phyloP scores from a whole-genome alignment of 805 yeast genomes.

The Saccharomycopsis javanensis region DNA sequence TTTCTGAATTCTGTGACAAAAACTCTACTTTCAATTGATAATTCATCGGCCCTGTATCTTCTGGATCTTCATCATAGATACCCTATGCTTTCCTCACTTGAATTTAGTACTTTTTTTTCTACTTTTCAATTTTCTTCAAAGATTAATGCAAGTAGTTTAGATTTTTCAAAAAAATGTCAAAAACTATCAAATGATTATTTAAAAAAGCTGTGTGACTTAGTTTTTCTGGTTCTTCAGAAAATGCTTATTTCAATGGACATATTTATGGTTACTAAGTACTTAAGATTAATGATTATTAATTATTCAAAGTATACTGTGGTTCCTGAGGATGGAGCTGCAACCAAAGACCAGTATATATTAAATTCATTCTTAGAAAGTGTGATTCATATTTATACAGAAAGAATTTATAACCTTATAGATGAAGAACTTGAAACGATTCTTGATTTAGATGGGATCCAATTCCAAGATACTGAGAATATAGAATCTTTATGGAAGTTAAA shows the following conservation, averaged over 20 bases:
- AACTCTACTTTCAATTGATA: not conserved
- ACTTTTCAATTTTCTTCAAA: conserved; percentile 1
- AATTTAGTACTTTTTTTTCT: not conserved
- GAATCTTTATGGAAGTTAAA: not conserved
- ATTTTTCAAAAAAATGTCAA: not conserved
- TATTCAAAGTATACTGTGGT: not conserved
- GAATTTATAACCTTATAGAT: not conserved
- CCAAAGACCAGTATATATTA: not conserved
- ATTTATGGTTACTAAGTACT: not conserved
- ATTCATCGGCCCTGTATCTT: not conserved
- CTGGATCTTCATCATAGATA: conserved; percentile 1
- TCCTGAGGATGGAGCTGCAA: not conserved
- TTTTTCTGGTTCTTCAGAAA: not conserved
- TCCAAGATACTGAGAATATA: not conserved
- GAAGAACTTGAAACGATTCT: not conserved
- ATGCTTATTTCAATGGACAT: not conserved
- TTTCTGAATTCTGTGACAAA: not conserved
- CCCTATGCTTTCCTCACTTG: not conserved
- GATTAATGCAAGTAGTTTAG: not conserved
- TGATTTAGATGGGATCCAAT: not conserved
- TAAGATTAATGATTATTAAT: not conserved
- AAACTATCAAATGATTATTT: not conserved
- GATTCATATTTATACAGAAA: not conserved
- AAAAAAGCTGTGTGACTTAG: not conserved
- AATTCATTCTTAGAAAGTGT: not conserved